phyloP scores from a whole-genome alignment of 305 asterid species.

The Fraxinus paxiana region DNA sequence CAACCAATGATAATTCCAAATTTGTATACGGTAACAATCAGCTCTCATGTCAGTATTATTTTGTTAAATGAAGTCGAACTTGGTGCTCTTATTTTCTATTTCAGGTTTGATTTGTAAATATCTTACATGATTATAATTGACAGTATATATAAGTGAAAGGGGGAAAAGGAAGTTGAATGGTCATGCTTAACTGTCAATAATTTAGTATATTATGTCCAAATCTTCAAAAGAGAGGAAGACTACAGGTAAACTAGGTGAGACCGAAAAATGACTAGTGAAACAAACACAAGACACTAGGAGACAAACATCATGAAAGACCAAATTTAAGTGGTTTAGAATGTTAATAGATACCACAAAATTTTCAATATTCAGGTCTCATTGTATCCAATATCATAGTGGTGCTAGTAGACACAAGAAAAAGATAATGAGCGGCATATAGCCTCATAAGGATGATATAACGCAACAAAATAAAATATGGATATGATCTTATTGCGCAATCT shows the following conservation, averaged over 20 bases:
- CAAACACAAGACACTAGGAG: background rate
- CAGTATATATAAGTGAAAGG: background rate
- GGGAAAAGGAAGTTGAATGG: background rate
- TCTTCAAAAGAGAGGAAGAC: background rate
- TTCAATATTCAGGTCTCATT: background rate
- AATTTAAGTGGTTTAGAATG: background rate
- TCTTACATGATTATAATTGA: background rate
- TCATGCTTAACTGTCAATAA: background rate
- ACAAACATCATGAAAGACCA: background rate
- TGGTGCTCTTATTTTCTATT: background rate
- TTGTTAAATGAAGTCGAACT: background rate
- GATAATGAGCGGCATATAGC: background rate
- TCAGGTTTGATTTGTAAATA: background rate
- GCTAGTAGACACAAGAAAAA: background rate
- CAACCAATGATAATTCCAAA: no score
- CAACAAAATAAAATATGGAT: background rate
- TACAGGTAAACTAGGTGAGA: background rate
- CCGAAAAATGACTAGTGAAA: background rate
- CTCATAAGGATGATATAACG: background rate
- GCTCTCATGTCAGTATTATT: background rate
- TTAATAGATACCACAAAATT: background rate
- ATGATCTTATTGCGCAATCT: background rate
- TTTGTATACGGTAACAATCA: no score
- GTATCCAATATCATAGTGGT: background rate
- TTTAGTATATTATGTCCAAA: background rate